Conservation (phyloP, 2,329 filamentous ascomycete species). For the Immersiporthe knoxdaviesiana region DNA sequence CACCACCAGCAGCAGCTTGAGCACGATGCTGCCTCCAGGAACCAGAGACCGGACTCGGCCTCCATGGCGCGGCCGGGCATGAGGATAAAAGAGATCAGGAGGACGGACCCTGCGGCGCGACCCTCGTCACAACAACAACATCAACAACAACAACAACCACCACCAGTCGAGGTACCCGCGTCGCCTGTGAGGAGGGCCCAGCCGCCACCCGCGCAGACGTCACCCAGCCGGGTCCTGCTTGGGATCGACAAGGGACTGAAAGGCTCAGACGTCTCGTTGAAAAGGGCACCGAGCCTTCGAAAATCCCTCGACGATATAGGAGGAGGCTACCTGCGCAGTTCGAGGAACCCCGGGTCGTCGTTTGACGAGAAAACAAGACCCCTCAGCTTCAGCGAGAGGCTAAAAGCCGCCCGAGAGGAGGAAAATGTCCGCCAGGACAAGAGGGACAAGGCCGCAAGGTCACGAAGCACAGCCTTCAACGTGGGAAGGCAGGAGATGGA, state of each 20-base stretch:
- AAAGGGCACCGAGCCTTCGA: conserved; percentile 63
- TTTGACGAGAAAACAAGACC: conserved; percentile 43
- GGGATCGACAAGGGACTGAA: conserved; percentile 89
- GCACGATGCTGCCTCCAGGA: conserved; percentile 29
- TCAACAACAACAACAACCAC: conserved; percentile 15
- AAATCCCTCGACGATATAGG: conserved; percentile 37
- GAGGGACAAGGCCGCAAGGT: conserved; percentile 55
- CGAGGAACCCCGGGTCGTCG: conserved; percentile 44
- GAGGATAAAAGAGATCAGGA: conserved; percentile 29
- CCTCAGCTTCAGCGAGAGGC: conserved; percentile 79
- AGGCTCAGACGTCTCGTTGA: conserved; percentile 82
- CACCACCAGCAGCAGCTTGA: conserved; percentile 30
- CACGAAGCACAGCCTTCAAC: conserved; percentile 60
- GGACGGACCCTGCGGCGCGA: conserved; percentile 18
- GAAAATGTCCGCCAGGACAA: conserved; percentile 56
- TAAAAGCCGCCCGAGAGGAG: conserved; percentile 69
- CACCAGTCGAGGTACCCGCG: conserved; percentile 71
- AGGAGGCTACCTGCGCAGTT: conserved; percentile 50
- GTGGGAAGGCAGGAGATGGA: conserved; percentile 63
- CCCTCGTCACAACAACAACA: conserved; percentile 18
- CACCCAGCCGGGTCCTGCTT: conserved; percentile 77
- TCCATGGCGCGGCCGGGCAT: conserved; percentile 19
- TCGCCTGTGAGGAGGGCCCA: conserved; percentile 68
- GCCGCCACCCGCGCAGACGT: conserved; percentile 60
- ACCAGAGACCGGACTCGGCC: conserved; percentile 24